Base-by-base conservation (phyloP, 768 basidiomycete genomes). In the Termitomyces sp. region DNA sequence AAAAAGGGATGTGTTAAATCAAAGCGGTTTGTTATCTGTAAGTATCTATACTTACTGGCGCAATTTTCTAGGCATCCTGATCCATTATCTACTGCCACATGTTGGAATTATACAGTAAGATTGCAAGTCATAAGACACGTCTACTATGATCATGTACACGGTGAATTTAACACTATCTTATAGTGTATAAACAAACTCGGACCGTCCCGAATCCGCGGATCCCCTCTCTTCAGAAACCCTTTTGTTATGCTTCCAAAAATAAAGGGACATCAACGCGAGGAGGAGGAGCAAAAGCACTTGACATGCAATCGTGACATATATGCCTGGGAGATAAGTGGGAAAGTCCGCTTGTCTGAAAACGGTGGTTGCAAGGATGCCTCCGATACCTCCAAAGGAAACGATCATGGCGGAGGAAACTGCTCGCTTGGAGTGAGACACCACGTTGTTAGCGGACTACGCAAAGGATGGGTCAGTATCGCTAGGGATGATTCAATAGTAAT, bases 311-410 rank as follows among this genome's bases (percentile, higher is more conserved):
- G 78, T 75, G n/a, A 72, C 71, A 59, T 75, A 75, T 16, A 81
- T 75, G 3, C 80, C 80, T 36, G 79, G 78, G 16, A 75, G 64
- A 64, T 81, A 82, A 29, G 61, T 67, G 7, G 80, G 79, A 55
- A 66, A 70, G 58, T 81, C 80, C 36, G 61, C 62, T 61, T 82
- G 74, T 9, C 76, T 76, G 59, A 80, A 82, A 16, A 76, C 68
- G 1, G 75, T 73, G 29, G 78, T 78, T 12, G 79, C 79, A 57
- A 79, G 68, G 8, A 80, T 74, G 20, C 79, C 79, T 31, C 79
- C 80, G 39, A 78, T 61, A n/a, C 77, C 77, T 20, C 75, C 77
- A 46, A 78, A 79, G n/a, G 75, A 74, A 41, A 79, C 65, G n/a
- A 77, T 69, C 18, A 79, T 64, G 6, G 75, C 76, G n/a, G 75